Evolutionary conservation across 2,329 filamentous ascomycete species (phyloP).

Genomic region (Neopestalotiopsis clavispora): DNA sequence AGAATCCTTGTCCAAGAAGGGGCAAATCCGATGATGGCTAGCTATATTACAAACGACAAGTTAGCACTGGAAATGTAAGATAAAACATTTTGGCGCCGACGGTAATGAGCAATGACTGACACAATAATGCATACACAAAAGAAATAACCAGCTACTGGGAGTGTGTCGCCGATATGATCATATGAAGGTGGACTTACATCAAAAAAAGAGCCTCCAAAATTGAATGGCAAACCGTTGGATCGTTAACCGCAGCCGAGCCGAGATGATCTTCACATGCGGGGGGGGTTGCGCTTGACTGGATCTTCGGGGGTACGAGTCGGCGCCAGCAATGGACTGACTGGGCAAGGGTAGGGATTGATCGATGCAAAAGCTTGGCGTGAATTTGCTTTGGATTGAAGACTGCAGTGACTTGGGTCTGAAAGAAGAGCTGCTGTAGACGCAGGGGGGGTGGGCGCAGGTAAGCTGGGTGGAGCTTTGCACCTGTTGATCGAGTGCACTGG

Average conservation of each 20-base stretch:
- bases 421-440: too few relatives aligned
- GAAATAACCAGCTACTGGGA: not conserved
- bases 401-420: too few relatives aligned
- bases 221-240: not conserved
- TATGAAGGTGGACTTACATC: not conserved
- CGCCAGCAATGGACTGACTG: not conserved
- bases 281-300: not conserved
- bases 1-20: too few relatives aligned
- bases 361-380: not conserved
- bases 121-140: not conserved
- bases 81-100: too few relatives aligned
- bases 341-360: not conserved
- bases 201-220: slow-evolving; percentile 4
- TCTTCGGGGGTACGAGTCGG: too few relatives aligned
- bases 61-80: too few relatives aligned
- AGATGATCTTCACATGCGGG: slow-evolving; percentile 17
- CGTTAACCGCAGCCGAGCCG: slow-evolving; percentile 9
- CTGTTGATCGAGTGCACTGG: too few relatives aligned
- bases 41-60: too few relatives aligned
- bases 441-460: too few relatives aligned
- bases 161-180: not conserved
- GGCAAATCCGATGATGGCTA: too few relatives aligned
- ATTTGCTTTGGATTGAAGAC: too few relatives aligned
- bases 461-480: too few relatives aligned
- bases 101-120: not conserved